Base-by-base conservation (phyloP, 805 yeast species). In the Zygoascus ofunaensis region DNA sequence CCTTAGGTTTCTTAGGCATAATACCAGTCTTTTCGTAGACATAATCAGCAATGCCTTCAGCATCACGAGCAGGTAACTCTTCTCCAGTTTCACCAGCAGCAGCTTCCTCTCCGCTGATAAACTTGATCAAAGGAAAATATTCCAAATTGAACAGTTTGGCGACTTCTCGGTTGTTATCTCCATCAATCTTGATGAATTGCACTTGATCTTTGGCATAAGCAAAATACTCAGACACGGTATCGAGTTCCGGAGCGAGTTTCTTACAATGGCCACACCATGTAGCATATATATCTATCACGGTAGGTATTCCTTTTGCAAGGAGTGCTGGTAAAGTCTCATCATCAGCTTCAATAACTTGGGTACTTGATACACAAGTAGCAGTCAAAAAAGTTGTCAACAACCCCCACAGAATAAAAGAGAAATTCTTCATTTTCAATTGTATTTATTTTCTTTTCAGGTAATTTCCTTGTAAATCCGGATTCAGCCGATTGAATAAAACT, bases 231-330 rank as follows among this genome's bases (percentile, higher is more conserved):
- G 92, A 90, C 55, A 87, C 72, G 58, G 86, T 89, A 62, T 84
- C 92, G 70, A 76, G 87, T 43, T 72, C 70, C 55, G 95, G 95
- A 33, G 89, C 89, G 65, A 87, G 73, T 64, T 74, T 80, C 72
- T 85, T 86, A 70, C 96, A 87, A 70, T 87, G 95, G 37, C 94
- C 89, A 73, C 95, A 87, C 96, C 96, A 87, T 65, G 90, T 69
- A 34, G 82, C 81, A 54, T 72, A 76, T 56, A 82, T 73, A 60
- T 83, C 79, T 48, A 84, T 80, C 49, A 84, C 70, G 1, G 87
- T 67, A 47, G 77, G 77, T 59, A 80, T 76, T n/a, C 76, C 80
- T 0, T 80, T 69, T n/a, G 69, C 63, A 44, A 72, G 61, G 4
- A 80, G 63, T 18, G 68, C 72, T 32, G 78, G 80, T 61, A 87